A percentile compares a stretch with the other conserved stretches of the same genome.
These are phyloP conservation scores for Tetracentron sinense DNA, from an alignment of 164 flowering plant species.

Conservation along the genomic window DNA sequence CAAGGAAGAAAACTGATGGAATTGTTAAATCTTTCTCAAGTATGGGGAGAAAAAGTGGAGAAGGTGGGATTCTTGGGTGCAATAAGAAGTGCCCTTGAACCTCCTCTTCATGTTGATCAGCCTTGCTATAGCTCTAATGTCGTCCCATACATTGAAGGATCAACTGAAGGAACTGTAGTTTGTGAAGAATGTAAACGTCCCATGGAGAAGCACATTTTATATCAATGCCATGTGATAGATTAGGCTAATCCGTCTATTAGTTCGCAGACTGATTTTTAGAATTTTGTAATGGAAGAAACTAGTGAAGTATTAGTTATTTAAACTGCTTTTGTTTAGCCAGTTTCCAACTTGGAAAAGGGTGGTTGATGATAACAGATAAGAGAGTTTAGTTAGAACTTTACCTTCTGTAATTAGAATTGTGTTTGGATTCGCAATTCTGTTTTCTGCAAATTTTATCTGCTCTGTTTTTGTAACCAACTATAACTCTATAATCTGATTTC, in stretches of 20 bases:
- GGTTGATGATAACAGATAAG: too few species aligned
- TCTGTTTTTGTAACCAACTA: too few species aligned
- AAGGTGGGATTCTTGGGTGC: slow-evolving; percentile 45
- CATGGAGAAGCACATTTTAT: slow-evolving; percentile 49
- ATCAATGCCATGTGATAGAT: slow-evolving; percentile 32
- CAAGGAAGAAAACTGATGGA: slow-evolving; percentile 34
- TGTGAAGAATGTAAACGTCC: slow-evolving; percentile 57
- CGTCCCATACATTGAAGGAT: slow-evolving; percentile 10
- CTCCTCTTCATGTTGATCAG: slow-evolving; percentile 5
- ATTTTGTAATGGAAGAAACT: too few species aligned
- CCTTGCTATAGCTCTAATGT: slow-evolving; percentile 33
- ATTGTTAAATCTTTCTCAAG: slow-evolving; percentile 26
- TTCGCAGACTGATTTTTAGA: too few species aligned
- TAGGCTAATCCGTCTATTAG: background rate
- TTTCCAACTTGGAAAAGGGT: too few species aligned
- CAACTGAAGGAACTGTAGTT: slow-evolving; percentile 9
- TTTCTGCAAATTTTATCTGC: too few species aligned
- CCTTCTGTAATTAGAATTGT: too few species aligned
- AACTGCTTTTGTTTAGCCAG: too few species aligned
- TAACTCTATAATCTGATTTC: too few species aligned
- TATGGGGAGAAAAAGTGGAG: slow-evolving; percentile 39
- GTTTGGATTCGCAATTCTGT: too few species aligned
- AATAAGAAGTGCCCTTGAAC: slow-evolving; percentile 35
- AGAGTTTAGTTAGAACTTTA: too few species aligned
- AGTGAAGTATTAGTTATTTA: too few species aligned